These are phyloP conservation scores for Hygrophila difformis DNA, from an alignment of 257 asterid genomes.

Conservation along the genomic window DNA sequence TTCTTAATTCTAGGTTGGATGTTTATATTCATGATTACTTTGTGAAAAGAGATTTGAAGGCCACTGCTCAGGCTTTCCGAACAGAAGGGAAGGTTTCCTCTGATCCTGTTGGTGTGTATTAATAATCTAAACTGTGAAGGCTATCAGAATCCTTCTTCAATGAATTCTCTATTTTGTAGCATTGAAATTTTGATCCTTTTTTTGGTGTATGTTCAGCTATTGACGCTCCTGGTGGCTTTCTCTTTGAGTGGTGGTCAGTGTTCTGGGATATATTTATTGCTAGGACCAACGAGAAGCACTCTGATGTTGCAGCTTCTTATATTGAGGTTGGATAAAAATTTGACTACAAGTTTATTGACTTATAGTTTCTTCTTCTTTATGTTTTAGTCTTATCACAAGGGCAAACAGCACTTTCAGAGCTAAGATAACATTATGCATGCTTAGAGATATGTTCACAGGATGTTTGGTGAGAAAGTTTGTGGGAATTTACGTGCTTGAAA, in stretches of 20 bases:
- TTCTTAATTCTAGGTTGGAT: conserved; percentile 56
- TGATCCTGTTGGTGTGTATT: conserved; percentile 88
- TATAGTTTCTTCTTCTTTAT: neutral
- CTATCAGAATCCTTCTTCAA: neutral
- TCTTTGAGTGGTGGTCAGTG: conserved; percentile 99
- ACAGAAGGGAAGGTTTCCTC: conserved; percentile 96
- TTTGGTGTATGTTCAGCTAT: conserved; percentile 47
- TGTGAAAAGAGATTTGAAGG: conserved; percentile 91
- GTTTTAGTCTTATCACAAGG: neutral
- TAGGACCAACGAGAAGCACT: conserved; percentile 96
- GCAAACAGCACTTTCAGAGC: too few relatives aligned
- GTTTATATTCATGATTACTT: conserved; percentile 93
- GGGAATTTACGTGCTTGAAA: too few relatives aligned
- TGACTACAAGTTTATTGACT: neutral
- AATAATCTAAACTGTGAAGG: neutral
- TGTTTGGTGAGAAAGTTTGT: too few relatives aligned
- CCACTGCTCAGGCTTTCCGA: conserved; percentile 93
- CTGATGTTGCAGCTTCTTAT: conserved; percentile 96
- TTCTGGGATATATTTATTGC: conserved; percentile 99
- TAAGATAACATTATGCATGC: too few relatives aligned
- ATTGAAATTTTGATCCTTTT: conserved; percentile 6
- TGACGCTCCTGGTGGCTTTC: conserved; percentile 99
- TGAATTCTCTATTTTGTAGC: neutral
- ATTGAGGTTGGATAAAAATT: conserved; percentile 50
- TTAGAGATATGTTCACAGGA: too few relatives aligned